phyloP scores from a whole-genome alignment of 441 rosid genomes.

The Croton setiger region DNA sequence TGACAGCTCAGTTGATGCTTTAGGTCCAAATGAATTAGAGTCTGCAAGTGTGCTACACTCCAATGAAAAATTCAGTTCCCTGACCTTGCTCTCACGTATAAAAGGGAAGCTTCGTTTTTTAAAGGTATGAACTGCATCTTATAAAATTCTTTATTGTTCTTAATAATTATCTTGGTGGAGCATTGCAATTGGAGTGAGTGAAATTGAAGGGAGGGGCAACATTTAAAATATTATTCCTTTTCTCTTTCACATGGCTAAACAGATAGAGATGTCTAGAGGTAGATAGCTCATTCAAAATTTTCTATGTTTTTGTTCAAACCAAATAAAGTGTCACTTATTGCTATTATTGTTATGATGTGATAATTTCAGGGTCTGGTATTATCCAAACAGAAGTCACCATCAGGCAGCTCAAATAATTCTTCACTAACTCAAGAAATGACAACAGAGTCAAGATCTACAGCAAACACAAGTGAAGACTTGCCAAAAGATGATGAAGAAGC shows the following conservation, averaged over 20 bases:
- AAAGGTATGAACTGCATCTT: conserved; percentile 46
- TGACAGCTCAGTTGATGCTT: conserved; percentile 71
- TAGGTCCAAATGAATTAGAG: conserved; percentile 70
- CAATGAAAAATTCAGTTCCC: conserved; percentile 73
- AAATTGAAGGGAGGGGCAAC: too few species aligned
- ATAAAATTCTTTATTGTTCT: neutral
- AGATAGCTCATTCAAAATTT: neutral
- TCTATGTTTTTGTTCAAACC: neutral
- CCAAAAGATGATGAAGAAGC: conserved; percentile 56
- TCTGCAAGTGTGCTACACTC: conserved; percentile 71
- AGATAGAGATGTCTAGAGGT: neutral
- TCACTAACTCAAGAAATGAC: conserved; percentile 36
- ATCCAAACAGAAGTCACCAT: conserved; percentile 53
- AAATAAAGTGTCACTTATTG: neutral
- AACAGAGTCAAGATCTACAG: conserved; percentile 28
- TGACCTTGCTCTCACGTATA: conserved; percentile 50
- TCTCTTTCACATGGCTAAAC: neutral
- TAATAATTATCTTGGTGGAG: neutral
- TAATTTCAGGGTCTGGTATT: conserved; percentile 67
- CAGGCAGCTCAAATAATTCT: conserved; percentile 43
- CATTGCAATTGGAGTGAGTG: neutral
- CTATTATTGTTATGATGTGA: conserved; percentile 9
- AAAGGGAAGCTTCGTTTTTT: conserved; percentile 92
- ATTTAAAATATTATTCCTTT: neutral
- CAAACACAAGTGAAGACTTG: conserved; percentile 37